Conservation (phyloP, 352 stramenopile species). For the Phytophthora brassicae region DNA sequence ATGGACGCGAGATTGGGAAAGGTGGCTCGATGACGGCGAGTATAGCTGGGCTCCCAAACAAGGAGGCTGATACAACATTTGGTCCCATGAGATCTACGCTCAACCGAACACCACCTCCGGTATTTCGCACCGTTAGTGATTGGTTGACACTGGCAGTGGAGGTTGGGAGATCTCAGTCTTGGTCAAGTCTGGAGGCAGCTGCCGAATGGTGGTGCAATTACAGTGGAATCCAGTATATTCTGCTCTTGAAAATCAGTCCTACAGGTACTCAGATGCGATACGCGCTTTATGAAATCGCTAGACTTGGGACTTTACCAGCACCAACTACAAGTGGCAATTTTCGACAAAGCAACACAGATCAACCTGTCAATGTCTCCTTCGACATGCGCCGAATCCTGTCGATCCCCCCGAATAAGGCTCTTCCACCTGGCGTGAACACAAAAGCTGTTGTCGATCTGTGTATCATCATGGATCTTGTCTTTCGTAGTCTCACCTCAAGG, state of each 20-base stretch:
- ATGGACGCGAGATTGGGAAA: slow-evolving; percentile 6
- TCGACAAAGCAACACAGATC: neutral
- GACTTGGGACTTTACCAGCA: slow-evolving; percentile 4
- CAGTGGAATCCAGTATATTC: slow-evolving; percentile 13
- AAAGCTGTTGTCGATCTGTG: neutral
- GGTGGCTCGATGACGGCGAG: slow-evolving; percentile 9
- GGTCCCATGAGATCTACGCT: no score
- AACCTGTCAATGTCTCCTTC: slow-evolving; percentile 15
- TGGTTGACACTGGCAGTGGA: no score
- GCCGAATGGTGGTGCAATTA: slow-evolving; percentile 18
- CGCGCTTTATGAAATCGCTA: slow-evolving; percentile 7
- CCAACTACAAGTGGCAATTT: slow-evolving; percentile 11
- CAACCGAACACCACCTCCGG: no score
- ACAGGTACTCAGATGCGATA: neutral
- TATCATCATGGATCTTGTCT: neutral
- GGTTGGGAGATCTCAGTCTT: no score
- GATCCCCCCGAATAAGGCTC: neutral
- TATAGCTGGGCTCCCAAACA: slow-evolving; percentile 6
- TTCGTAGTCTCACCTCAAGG: neutral
- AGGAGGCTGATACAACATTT: no score
- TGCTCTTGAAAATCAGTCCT: slow-evolving; percentile 15
- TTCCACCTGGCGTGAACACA: neutral
- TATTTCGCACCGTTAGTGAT: no score
- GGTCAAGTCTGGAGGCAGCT: slow-evolving; percentile 4
- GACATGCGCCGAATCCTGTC: no score